Evolutionary conservation across 441 rosid species (phyloP).

Genomic region (Erysimum cheiri): DNA sequence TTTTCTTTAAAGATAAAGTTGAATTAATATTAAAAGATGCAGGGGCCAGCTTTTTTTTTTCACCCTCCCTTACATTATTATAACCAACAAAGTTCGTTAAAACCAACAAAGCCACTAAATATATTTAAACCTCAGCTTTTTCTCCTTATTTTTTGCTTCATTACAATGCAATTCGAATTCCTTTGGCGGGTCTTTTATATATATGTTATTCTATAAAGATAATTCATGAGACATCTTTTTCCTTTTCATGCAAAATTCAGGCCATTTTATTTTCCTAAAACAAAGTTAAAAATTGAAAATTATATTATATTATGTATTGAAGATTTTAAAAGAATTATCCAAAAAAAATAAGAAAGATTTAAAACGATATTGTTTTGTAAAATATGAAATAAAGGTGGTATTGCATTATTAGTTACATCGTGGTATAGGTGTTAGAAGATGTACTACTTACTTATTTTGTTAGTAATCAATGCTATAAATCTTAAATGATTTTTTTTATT

Average conservation of each 20-base stretch:
- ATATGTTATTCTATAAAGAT: constrained; percentile 18
- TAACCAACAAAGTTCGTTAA: constrained; percentile 43
- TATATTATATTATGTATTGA: neutral
- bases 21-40: constrained; percentile 39
- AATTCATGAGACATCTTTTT: neutral
- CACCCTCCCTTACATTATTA: constrained; percentile 20
- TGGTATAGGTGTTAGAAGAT: neutral
- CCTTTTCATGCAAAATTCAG: neutral
- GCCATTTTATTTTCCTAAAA: neutral
- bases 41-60: constrained; percentile 39
- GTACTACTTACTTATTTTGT: neutral
- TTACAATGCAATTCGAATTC: constrained; percentile 34
- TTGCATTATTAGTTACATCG: neutral
- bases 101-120: constrained; percentile 40
- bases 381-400: neutral
- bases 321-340: no score
- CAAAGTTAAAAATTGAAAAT: neutral
- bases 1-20: constrained; percentile 40
- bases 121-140: constrained; percentile 18
- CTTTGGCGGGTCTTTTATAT: constrained; percentile 42
- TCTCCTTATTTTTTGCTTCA: neutral
- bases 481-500: constrained; percentile 4
- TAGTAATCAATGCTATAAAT: neutral
- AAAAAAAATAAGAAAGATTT: no score
- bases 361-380: neutral